Evolutionary conservation across 2,329 filamentous ascomycete genomes (phyloP).

Genomic region (Simplicillium sp.): DNA sequence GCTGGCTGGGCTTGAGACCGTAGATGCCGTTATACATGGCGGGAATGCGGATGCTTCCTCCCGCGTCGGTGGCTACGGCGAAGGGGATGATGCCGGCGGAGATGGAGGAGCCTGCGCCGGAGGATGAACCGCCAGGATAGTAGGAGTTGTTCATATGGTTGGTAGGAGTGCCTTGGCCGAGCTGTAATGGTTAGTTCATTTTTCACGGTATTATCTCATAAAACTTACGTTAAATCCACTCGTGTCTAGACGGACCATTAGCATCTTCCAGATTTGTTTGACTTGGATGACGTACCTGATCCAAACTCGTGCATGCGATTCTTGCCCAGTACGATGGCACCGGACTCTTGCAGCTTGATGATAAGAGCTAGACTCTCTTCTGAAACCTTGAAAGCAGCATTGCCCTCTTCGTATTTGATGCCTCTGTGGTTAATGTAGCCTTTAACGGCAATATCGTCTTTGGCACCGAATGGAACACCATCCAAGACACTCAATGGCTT

Average conservation of each 20-base stretch:
- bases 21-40: conserved; percentile 69
- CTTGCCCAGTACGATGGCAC: conserved; percentile 68
- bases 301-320: conserved; percentile 75
- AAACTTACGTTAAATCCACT: conserved; percentile 64
- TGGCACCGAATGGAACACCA: conserved; percentile 74
- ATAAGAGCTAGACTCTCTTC: conserved; percentile 61
- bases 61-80: conserved; percentile 64
- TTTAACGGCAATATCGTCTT: conserved; percentile 67
- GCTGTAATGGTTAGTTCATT: conserved; percentile 24
- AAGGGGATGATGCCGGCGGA: conserved; percentile 66
- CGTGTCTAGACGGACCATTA: conserved; percentile 42
- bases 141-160: conserved; percentile 71
- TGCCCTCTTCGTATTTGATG: conserved; percentile 48
- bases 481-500: conserved; percentile 61
- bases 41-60: conserved; percentile 68
- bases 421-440: conserved; percentile 62
- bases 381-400: conserved; percentile 38
- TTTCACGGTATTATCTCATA: background rate
- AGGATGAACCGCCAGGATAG: conserved; percentile 75
- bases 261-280: conserved; percentile 9
- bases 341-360: conserved; percentile 60
- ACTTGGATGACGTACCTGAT: conserved; percentile 38
- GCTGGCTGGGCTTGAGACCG: conserved; percentile 71
- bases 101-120: conserved; percentile 64
- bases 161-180: conserved; percentile 56